Base-by-base conservation (phyloP, 805 yeast species). In the Ogataea paraovalis region DNA sequence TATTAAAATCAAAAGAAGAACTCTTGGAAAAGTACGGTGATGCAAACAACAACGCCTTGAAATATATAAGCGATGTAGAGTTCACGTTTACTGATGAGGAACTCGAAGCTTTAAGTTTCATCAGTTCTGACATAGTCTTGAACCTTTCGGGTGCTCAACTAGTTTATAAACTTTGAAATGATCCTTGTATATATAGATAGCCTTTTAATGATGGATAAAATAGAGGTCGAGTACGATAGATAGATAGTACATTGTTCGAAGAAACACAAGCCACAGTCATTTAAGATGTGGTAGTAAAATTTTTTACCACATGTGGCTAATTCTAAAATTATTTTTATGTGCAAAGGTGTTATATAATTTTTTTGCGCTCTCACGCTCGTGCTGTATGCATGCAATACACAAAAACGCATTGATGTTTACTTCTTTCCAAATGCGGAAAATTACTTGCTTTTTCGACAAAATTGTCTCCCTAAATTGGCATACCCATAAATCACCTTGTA, bases 341-440 rank as follows among this genome's bases (percentile, higher is more conserved):
- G 28, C 28, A 25, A 25, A 25, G 28, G 28, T 25, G n/a, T n/a
- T n/a, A n/a, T n/a, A n/a, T n/a, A n/a, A n/a, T n/a, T n/a, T n/a
- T n/a, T n/a, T n/a, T n/a, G n/a, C n/a, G n/a, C n/a, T n/a, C n/a
- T n/a, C n/a, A n/a, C n/a, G n/a, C n/a, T n/a, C n/a, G n/a, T n/a
- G n/a, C n/a, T n/a, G n/a, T n/a, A n/a, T n/a, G n/a, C n/a, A n/a
- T n/a, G n/a, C n/a, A 25, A 25, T 7, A 25, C 28, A 30, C 13
- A 30, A 30, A 19, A 39, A 42, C 44, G 34, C 39, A 16, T 21
- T 16, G 13, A 19, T 55, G 51, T 57, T 57, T 57, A 56, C 52
- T 23, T 45, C 36, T 49, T 51, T 38, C 61, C 58, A 19, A 46
- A 56, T 51, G 22, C 33, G 61, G 61, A 47, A 55, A 49, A 41